Evolutionary conservation across 2,329 filamentous ascomycete genomes (phyloP).

Genomic region (Teratosphaeria pseudoeucalypti): DNA sequence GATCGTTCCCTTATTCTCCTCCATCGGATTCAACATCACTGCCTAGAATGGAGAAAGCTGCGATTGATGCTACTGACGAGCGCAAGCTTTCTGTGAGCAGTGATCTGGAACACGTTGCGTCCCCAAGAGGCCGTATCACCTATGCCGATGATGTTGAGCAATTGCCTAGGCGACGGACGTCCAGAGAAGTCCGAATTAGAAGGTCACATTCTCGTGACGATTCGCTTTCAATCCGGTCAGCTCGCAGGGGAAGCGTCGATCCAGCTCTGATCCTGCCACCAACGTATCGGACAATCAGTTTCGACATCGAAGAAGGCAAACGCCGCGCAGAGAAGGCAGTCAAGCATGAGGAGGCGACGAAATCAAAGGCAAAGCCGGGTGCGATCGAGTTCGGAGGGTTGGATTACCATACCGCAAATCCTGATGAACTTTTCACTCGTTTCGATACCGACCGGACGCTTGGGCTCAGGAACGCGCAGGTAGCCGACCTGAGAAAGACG

Average conservation of each 20-base stretch:
- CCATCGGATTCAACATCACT: not conserved
- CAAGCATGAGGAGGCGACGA: slow-evolving; percentile 19
- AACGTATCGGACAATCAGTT: slow-evolving; percentile 35
- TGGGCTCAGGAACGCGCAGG: slow-evolving; percentile 52
- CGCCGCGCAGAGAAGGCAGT: slow-evolving; percentile 3
- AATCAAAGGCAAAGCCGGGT: slow-evolving; percentile 16
- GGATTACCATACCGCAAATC: slow-evolving; percentile 56
- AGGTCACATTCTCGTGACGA: not conserved
- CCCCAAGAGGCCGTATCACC: not conserved
- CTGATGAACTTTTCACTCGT: slow-evolving; percentile 49
- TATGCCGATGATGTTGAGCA: not conserved
- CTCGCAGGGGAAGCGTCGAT: slow-evolving; percentile 28
- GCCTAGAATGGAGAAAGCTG: not conserved
- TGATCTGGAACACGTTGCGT: not conserved
- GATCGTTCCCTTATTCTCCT: not conserved
- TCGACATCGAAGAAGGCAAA: slow-evolving; percentile 30
- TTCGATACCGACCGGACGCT: slow-evolving; percentile 46
- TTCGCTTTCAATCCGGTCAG: slow-evolving; percentile 27
- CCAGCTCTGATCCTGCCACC: slow-evolving; percentile 34
- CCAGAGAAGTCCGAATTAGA: not conserved
- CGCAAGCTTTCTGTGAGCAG: not conserved
- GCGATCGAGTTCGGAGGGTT: slow-evolving; percentile 34
- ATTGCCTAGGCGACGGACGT: not conserved
- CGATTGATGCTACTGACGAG: not conserved
- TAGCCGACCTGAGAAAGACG: slow-evolving; percentile 43